A percentile compares a stretch with the other conserved stretches of the same genome.
These are phyloP conservation scores for Plicaturopsis crispa DNA, from an alignment of 768 basidiomycete genomes.

Conservation along the genomic window DNA sequence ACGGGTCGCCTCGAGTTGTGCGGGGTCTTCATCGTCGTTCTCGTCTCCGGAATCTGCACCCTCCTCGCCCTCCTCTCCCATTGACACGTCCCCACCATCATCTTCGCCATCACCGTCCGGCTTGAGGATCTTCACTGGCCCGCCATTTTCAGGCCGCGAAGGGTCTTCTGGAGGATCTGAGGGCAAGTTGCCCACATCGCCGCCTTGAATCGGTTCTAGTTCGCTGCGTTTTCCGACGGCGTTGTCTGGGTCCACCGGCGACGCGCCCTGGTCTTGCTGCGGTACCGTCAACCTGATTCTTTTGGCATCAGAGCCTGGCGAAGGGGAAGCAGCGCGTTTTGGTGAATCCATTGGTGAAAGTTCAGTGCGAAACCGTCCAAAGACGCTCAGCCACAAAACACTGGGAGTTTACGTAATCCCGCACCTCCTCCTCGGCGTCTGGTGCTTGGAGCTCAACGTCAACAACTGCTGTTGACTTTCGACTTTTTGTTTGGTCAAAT, in stretches of 20 bases:
- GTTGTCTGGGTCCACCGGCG: slow-evolving; percentile 69
- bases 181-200: slow-evolving; percentile 71
- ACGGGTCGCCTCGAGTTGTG: slow-evolving; percentile 75
- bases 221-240: slow-evolving; percentile 85
- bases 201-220: slow-evolving; percentile 73
- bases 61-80: slow-evolving; percentile 74
- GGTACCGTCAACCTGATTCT: slow-evolving; percentile 49
- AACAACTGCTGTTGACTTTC: no score
- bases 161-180: slow-evolving; percentile 8
- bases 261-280: slow-evolving; percentile 54
- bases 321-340: slow-evolving; percentile 56
- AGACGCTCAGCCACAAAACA: no score
- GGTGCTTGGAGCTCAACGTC: no score
- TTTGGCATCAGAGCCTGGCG: slow-evolving; percentile 47
- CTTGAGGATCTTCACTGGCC: slow-evolving; percentile 29
- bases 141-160: slow-evolving; percentile 21
- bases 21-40: slow-evolving; percentile 80
- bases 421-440: no score
- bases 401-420: no score
- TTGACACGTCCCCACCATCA: slow-evolving; percentile 69
- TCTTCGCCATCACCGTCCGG: slow-evolving; percentile 63
- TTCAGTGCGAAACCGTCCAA: no score
- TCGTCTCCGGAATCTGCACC: slow-evolving; percentile 75
- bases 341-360: slow-evolving; percentile 71
- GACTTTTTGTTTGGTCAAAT: no score